phyloP scores from a whole-genome alignment of 2,329 filamentous ascomycete species.

The Cadophora sp. region DNA sequence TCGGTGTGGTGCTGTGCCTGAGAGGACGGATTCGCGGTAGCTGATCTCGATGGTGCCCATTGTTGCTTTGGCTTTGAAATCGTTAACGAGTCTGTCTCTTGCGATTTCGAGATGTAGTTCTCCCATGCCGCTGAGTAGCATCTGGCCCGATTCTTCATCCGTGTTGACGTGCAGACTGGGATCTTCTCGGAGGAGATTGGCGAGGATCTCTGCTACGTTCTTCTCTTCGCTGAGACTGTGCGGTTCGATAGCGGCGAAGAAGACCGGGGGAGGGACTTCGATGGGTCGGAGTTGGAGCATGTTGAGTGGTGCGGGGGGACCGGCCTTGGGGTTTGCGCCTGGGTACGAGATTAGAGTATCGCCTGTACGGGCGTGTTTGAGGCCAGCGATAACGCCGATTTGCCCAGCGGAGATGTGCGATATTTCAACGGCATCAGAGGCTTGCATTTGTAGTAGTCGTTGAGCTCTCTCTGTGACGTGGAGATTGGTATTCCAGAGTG shows the following conservation, averaged over 20 bases:
- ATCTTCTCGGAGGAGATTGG: slow-evolving; percentile 85
- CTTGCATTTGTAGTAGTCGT: slow-evolving; percentile 87
- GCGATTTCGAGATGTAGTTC: slow-evolving; percentile 95
- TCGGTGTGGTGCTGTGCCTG: slow-evolving; percentile 61
- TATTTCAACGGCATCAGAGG: slow-evolving; percentile 84
- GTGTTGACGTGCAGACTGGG: slow-evolving; percentile 86
- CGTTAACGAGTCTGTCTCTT: slow-evolving; percentile 83
- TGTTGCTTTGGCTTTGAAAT: slow-evolving; percentile 83
- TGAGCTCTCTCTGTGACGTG: slow-evolving; percentile 80
- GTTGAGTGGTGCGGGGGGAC: slow-evolving; percentile 72
- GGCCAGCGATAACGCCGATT: slow-evolving; percentile 89
- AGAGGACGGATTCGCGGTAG: slow-evolving; percentile 83
- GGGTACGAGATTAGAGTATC: slow-evolving; percentile 85
- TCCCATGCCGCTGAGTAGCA: slow-evolving; percentile 94
- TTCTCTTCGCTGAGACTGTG: slow-evolving; percentile 80
- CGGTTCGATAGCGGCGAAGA: slow-evolving; percentile 93
- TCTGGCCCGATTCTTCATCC: slow-evolving; percentile 91
- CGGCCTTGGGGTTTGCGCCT: slow-evolving; percentile 63
- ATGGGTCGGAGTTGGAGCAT: slow-evolving; percentile 86
- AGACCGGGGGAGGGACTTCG: slow-evolving; percentile 89
- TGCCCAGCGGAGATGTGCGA: slow-evolving; percentile 82
- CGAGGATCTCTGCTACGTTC: slow-evolving; percentile 76
- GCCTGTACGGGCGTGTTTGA: slow-evolving; percentile 91
- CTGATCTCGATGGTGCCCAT: slow-evolving; percentile 95
- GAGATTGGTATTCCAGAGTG: slow-evolving; percentile 88